Percentiles rank a stretch among this genome's conserved stretches.
phyloP scores from a whole-genome alignment of 306 rosid genomes.

The Medicago lupulina region DNA sequence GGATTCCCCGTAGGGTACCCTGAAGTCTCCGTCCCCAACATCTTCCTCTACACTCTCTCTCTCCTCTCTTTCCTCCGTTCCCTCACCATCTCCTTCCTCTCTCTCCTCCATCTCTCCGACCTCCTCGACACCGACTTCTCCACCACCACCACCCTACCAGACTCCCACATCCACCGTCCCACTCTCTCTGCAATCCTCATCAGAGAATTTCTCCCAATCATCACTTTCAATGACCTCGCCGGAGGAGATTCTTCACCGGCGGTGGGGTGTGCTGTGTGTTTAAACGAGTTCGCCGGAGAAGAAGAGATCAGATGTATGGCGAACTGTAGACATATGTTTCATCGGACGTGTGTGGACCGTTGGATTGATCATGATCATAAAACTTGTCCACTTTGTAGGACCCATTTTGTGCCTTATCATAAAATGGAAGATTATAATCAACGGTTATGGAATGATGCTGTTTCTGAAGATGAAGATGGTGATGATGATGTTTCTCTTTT shows the following conservation, averaged over 20 bases:
- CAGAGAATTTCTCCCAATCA: conserved; percentile 72
- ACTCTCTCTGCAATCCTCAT: conserved; percentile 68
- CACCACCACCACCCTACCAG: neutral
- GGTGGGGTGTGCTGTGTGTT: conserved; percentile 70
- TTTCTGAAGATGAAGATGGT: neutral
- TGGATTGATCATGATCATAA: conserved; percentile 96
- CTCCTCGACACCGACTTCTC: conserved; percentile 60
- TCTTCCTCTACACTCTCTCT: conserved; percentile 66
- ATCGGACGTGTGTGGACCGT: conserved; percentile 82
- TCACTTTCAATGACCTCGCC: conserved; percentile 49
- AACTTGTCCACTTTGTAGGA: conserved; percentile 88
- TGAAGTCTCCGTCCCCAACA: conserved; percentile 67
- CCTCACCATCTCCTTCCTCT: conserved; percentile 63
- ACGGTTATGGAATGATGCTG: conserved; percentile 76
- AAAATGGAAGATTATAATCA: conserved; percentile 63
- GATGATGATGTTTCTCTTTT: conserved; percentile 42
- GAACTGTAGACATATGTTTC: conserved; percentile 90
- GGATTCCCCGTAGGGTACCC: conserved; percentile 85
- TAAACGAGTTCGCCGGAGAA: conserved; percentile 64
- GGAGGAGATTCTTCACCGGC: conserved; percentile 7
- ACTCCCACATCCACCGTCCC: neutral
- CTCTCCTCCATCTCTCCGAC: conserved; percentile 70
- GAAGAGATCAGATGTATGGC: conserved; percentile 82
- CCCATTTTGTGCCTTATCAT: conserved; percentile 69
- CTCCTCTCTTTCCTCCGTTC: conserved; percentile 65